Conservation (phyloP, 2,329 filamentous ascomycete species). For the Hymenoscyphus infarciens region DNA sequence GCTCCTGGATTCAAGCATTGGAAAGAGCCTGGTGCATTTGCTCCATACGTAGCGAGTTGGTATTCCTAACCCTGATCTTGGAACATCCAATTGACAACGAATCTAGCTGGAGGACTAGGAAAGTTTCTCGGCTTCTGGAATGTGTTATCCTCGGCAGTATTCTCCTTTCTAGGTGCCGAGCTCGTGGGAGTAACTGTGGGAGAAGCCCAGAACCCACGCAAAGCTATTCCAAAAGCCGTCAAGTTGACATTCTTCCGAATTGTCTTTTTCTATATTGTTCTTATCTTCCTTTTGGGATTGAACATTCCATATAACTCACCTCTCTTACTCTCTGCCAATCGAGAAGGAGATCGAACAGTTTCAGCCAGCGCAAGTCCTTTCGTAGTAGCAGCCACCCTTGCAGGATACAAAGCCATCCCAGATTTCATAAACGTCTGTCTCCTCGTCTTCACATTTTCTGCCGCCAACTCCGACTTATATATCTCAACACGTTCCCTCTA, state of each 20-base stretch:
- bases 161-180: constrained; percentile 62
- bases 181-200: constrained; percentile 59
- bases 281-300: constrained; percentile 57
- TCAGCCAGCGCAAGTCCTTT: constrained; percentile 46
- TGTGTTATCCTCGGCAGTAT: constrained; percentile 48
- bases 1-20: constrained; percentile 50
- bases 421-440: constrained; percentile 67
- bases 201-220: constrained; percentile 60
- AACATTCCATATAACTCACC: constrained; percentile 62
- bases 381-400: constrained; percentile 59
- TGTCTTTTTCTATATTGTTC: constrained; percentile 59
- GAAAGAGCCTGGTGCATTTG: constrained; percentile 43
- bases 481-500: constrained; percentile 67
- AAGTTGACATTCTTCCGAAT: constrained; percentile 59
- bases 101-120: constrained; percentile 42
- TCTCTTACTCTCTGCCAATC: constrained; percentile 49
- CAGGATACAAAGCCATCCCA: constrained; percentile 61
- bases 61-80: not conserved
- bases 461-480: constrained; percentile 58
- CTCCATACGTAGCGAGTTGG: constrained; percentile 33
- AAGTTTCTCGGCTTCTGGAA: constrained; percentile 58
- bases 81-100: constrained; percentile 37
- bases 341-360: constrained; percentile 36
- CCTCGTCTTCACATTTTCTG: constrained; percentile 64
- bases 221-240: constrained; percentile 63